Evolutionary conservation across 306 rosid species (phyloP), one percentile per base, ranked within the genome.

Genomic region (Herpetospermum pedunculosum): DNA sequence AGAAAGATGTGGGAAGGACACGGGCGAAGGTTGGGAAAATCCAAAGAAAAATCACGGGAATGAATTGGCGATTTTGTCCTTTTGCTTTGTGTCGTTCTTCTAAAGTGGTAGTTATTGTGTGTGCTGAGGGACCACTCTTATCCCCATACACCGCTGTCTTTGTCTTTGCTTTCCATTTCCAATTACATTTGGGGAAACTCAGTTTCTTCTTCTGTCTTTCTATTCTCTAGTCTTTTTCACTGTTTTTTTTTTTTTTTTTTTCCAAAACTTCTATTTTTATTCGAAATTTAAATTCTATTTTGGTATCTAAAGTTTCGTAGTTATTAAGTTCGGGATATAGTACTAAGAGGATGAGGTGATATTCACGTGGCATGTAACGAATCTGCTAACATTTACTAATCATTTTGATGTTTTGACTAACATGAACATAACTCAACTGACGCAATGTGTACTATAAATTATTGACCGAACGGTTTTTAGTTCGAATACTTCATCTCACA

Each of bases 1-100:
- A 26, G n/a, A 26, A 32, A 26, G 34, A 60, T 15, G 3, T 32
- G 43, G 43, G 69, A 34, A 3, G 69, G 44, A 29, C 26, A 60
- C 26, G 69, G 43, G 40, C 15, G 10, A 0, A 16, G 15, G 14
- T 59, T 30, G 8, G 68, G 14, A 60, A 60, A 60, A n/a, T 60
- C 69, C 69, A 60, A 60, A 8, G 7, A 9, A 60, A 60, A 26
- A 32, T 60, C 69, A 60, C 69, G 69, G 69, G 69, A 60, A 32
- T 8, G 68, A 25, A 0, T 52, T 25, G 32, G 26, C 26, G 1
- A 0, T 18, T 58, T 60, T 32, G 69, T 10, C 25, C 25, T 60
- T 60, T 60, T 60, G n/a, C 15, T 32, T 18, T 14, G 2, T 28
- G 64, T 57, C 64, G 3, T 60, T 8, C 68, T 60, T 60, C 44